phyloP scores from a whole-genome alignment of 2,329 filamentous ascomycete species.

The Periconia sp. region DNA sequence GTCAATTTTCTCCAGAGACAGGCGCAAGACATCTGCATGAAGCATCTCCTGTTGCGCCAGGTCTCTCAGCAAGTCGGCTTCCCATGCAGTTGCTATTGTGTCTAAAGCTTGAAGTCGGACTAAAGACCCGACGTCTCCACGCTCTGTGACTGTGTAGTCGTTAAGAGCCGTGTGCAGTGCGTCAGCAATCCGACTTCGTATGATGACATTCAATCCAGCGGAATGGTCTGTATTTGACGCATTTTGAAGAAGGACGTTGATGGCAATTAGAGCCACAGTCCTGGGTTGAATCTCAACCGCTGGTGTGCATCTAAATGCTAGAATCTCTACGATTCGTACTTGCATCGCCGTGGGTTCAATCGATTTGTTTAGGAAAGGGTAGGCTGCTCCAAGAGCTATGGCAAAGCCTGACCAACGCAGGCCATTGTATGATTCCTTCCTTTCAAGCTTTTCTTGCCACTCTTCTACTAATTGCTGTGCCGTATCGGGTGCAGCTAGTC shows the following conservation, averaged over 20 bases:
- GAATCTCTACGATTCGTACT: slow-evolving; percentile 36
- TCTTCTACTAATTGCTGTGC: slow-evolving; percentile 23
- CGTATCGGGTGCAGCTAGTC: slow-evolving; percentile 9
- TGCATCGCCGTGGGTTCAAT: slow-evolving; percentile 15
- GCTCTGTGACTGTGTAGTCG: slow-evolving; percentile 88
- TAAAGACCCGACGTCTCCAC: slow-evolving; percentile 88
- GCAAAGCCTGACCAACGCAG: slow-evolving; percentile 50
- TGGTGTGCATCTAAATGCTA: slow-evolving; percentile 45
- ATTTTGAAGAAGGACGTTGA: slow-evolving; percentile 42
- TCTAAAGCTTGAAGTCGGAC: slow-evolving; percentile 81
- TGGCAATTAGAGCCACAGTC: slow-evolving; percentile 48
- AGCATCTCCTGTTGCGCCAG: slow-evolving; percentile 24
- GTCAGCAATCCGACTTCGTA: slow-evolving; percentile 28
- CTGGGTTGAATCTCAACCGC: slow-evolving; percentile 52
- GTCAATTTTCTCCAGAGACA: slow-evolving; percentile 89
- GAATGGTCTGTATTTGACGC: slow-evolving; percentile 2
- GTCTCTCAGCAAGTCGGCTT: slow-evolving; percentile 19
- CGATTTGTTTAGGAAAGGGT: slow-evolving; percentile 10
- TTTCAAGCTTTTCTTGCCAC: slow-evolving; percentile 40
- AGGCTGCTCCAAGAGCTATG: slow-evolving; percentile 51
- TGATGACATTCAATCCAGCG: slow-evolving; percentile 9
- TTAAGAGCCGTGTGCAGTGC: slow-evolving; percentile 63
- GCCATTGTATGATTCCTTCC: slow-evolving; percentile 48
- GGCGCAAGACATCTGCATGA: slow-evolving; percentile 61
- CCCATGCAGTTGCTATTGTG: slow-evolving; percentile 60